Percentiles rank a stretch among this genome's conserved stretches.
These are phyloP conservation scores for Nakaseomyces bracarensis DNA, from an alignment of 1,139 yeast genomes.

Conservation along the genomic window DNA sequence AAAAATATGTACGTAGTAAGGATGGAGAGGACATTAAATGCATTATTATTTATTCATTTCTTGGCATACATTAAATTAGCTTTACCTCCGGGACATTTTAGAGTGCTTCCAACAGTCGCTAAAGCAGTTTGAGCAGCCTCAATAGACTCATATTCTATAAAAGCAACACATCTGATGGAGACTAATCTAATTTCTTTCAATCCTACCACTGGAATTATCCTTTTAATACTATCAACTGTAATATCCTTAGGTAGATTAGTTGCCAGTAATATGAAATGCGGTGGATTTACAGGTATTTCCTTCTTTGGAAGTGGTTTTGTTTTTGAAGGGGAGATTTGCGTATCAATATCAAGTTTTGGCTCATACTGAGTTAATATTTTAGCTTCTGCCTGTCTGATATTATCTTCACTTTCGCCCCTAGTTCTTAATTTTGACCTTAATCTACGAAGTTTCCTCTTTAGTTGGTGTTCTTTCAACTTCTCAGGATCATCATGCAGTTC, in stretches of 20 bases:
- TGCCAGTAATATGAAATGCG: conserved; percentile 61
- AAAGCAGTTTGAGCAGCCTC: conserved; percentile 41
- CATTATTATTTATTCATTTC: background rate
- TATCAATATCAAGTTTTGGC: too few species aligned
- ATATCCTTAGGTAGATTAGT: conserved; percentile 52
- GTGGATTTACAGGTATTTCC: conserved; percentile 38
- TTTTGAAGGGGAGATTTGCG: too few species aligned
- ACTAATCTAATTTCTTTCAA: conserved; percentile 55
- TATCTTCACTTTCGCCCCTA: conserved; percentile 17
- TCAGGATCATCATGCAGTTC: conserved; percentile 13
- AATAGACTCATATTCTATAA: conserved; percentile 65
- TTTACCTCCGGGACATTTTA: conserved; percentile 14
- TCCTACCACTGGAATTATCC: conserved; percentile 45
- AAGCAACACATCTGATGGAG: conserved; percentile 60
- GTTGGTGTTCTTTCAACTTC: conserved; percentile 15
- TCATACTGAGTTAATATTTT: too few species aligned
- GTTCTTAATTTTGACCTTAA: conserved; percentile 19
- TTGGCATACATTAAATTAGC: conserved; percentile 6
- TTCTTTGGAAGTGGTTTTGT: conserved; percentile 30
- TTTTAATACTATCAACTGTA: conserved; percentile 35
- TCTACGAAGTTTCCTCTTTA: conserved; percentile 24
- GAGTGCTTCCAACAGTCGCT: conserved; percentile 32
- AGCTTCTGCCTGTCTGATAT: conserved; percentile 12
- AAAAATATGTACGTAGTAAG: too few species aligned
- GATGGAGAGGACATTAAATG: background rate